phyloP scores from a whole-genome alignment of 768 basidiomycete genomes.

The Dictyophora rubrovolvata region DNA sequence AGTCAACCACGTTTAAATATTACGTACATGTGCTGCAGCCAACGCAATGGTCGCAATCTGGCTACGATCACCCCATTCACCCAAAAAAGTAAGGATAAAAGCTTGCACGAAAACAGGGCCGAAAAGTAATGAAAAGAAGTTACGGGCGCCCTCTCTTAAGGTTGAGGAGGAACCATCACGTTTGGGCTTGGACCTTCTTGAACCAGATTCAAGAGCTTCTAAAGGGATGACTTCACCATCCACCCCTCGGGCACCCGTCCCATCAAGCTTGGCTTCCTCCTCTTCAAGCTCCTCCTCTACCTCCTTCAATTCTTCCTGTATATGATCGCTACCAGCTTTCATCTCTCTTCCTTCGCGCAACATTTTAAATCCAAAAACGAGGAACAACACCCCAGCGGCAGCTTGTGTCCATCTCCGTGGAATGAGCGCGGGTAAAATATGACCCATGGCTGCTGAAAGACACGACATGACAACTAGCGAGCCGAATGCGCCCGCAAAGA shows the following conservation, averaged over 20 bases:
- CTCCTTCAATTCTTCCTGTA: constrained; percentile 91
- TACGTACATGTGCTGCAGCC: constrained; percentile 82
- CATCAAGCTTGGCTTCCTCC: constrained; percentile 49
- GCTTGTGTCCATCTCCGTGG: constrained; percentile 63
- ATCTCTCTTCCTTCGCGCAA: constrained; percentile 74
- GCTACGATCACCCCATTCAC: constrained; percentile 97
- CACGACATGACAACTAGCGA: constrained; percentile 90
- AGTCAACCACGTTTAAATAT: constrained; percentile 1
- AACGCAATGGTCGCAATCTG: constrained; percentile 96
- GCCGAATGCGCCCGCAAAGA: constrained; percentile 88
- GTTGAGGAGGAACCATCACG: constrained; percentile 8
- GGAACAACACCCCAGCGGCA: constrained; percentile 71
- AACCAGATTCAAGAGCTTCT: constrained; percentile 68
- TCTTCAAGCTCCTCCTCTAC: constrained; percentile 92
- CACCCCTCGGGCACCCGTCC: constrained; percentile 23
- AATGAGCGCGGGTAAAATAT: constrained; percentile 75
- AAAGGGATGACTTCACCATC: constrained; percentile 47
- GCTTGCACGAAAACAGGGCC: constrained; percentile 94
- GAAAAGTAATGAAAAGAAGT: constrained; percentile 71
- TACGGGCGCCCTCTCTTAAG: constrained; percentile 57
- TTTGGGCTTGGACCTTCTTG: not conserved
- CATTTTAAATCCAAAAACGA: constrained; percentile 89
- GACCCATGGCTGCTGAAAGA: constrained; percentile 88
- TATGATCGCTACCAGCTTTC: constrained; percentile 67
- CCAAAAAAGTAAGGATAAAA: constrained; percentile 92